These are phyloP conservation scores for Oleoguttula mirabilis DNA, from an alignment of 495 filamentous ascomycete species.

Conservation along the genomic window DNA sequence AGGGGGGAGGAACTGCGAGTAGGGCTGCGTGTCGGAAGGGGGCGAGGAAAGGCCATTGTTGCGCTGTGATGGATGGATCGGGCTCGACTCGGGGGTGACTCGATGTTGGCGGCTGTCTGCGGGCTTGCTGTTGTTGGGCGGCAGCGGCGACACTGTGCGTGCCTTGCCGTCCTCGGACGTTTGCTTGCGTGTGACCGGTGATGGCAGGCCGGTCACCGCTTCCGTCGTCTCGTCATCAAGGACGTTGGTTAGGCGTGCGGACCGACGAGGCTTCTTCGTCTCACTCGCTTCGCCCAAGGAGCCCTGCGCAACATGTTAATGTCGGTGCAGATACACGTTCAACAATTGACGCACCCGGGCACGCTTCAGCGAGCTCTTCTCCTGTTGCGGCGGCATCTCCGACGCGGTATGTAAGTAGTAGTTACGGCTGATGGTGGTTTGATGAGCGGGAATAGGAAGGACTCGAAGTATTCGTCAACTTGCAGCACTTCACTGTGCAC, in stretches of 20 bases:
- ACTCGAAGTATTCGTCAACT: no score
- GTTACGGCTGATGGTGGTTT: no score
- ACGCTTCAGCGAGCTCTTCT: constrained; percentile 31
- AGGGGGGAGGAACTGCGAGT: constrained; percentile 69
- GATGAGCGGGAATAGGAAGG: no score
- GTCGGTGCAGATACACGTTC: no score
- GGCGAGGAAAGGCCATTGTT: constrained; percentile 52
- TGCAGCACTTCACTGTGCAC: no score
- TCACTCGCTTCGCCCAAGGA: constrained; percentile 27
- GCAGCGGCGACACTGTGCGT: constrained; percentile 53
- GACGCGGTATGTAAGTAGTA: no score
- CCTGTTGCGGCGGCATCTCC: constrained; percentile 18
- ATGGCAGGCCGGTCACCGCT: constrained; percentile 54
- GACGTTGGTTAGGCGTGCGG: constrained; percentile 41
- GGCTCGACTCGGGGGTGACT: constrained; percentile 36
- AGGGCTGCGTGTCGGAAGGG: constrained; percentile 50
- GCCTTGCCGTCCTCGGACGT: constrained; percentile 47
- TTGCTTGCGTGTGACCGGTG: constrained; percentile 59
- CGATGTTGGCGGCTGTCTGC: constrained; percentile 36
- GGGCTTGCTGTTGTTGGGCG: no score
- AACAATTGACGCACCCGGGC: constrained; percentile 16
- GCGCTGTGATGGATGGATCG: constrained; percentile 22
- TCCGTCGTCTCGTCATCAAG: constrained; percentile 33
- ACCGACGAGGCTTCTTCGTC: constrained; percentile 56
- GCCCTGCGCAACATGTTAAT: constrained; percentile 14